Percentiles rank a stretch among this genome's conserved stretches.
phyloP scores from a whole-genome alignment of 305 asterid genomes.

The Fraxinus platypoda region DNA sequence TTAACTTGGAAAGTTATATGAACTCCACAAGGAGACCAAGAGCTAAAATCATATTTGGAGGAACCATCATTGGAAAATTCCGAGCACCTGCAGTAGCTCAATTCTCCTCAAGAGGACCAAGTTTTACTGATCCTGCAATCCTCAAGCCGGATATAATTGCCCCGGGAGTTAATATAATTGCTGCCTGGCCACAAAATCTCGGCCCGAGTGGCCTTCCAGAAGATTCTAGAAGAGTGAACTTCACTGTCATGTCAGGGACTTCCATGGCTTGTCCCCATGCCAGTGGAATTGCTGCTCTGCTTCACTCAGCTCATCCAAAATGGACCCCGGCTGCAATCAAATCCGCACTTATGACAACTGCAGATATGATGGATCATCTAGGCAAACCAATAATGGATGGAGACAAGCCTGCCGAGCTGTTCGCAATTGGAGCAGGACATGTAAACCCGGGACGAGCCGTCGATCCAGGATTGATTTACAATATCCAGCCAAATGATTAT shows the following conservation, averaged over 20 bases:
- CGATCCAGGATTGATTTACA: slow-evolving; percentile 76
- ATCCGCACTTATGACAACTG: slow-evolving; percentile 90
- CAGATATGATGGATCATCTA: slow-evolving; percentile 53
- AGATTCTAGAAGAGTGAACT: slow-evolving; percentile 84
- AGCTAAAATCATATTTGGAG: slow-evolving; percentile 82
- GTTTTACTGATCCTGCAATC: slow-evolving; percentile 74
- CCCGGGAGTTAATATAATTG: slow-evolving; percentile 90
- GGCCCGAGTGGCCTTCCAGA: slow-evolving; percentile 84
- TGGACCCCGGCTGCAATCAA: slow-evolving; percentile 85
- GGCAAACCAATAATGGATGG: slow-evolving; percentile 88
- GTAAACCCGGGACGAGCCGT: slow-evolving; percentile 73
- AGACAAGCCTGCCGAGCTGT: slow-evolving; percentile 58
- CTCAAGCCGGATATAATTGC: slow-evolving; percentile 93
- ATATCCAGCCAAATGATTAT: slow-evolving; percentile 61
- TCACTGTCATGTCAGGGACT: slow-evolving; percentile 91
- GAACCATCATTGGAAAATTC: slow-evolving; percentile 60
- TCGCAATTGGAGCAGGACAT: slow-evolving; percentile 88
- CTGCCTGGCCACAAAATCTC: slow-evolving; percentile 94
- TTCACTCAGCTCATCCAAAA: slow-evolving; percentile 64
- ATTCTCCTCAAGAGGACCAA: slow-evolving; percentile 90
- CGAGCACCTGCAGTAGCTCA: slow-evolving; percentile 90
- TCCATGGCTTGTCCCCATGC: slow-evolving; percentile 99
- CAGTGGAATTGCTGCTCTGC: slow-evolving; percentile 73
- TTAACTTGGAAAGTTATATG: slow-evolving; percentile 49
- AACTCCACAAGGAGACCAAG: slow-evolving; percentile 57